phyloP scores from a whole-genome alignment of 352 stramenopile genomes.

The Globisporangium megalacanthum region DNA sequence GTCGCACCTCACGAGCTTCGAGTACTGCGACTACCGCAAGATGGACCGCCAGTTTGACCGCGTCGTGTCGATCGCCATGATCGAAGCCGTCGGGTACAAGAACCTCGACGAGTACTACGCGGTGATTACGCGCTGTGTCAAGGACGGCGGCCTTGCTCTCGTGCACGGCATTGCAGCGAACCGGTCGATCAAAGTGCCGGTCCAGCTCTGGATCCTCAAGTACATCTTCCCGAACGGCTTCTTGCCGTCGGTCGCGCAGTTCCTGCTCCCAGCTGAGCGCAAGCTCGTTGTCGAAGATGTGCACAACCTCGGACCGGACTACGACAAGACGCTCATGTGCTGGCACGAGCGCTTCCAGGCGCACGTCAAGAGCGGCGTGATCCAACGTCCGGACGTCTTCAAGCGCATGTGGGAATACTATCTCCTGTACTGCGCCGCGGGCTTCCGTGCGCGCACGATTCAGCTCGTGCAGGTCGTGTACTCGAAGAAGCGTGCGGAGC shows the following conservation, averaged over 20 bases:
- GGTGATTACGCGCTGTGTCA: slow-evolving; percentile 77
- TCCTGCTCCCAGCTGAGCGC: slow-evolving; percentile 70
- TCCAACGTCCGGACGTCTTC: slow-evolving; percentile 80
- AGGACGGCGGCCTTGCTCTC: slow-evolving; percentile 65
- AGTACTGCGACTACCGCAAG: slow-evolving; percentile 89
- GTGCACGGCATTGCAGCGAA: slow-evolving; percentile 84
- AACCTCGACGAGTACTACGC: slow-evolving; percentile 86
- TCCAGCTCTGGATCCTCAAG: slow-evolving; percentile 87
- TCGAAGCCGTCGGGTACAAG: slow-evolving; percentile 87
- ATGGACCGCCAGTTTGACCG: slow-evolving; percentile 86
- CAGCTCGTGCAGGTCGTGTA: slow-evolving; percentile 81
- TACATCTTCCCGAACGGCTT: slow-evolving; percentile 91
- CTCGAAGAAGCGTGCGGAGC: slow-evolving; percentile 76
- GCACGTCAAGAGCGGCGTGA: slow-evolving; percentile 65
- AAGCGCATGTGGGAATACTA: slow-evolving; percentile 90
- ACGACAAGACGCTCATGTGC: slow-evolving; percentile 88
- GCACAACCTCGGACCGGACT: slow-evolving; percentile 84
- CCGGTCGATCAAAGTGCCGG: slow-evolving; percentile 77
- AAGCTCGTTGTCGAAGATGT: slow-evolving; percentile 80
- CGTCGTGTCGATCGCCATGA: slow-evolving; percentile 86
- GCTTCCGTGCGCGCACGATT: slow-evolving; percentile 84
- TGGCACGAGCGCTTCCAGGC: slow-evolving; percentile 86
- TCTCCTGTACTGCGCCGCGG: slow-evolving; percentile 86
- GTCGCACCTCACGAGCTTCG: slow-evolving; percentile 81
- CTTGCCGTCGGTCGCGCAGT: slow-evolving; percentile 70